These are phyloP conservation scores for Hyphodiscus hymeniophilus DNA, from an alignment of 495 filamentous ascomycete genomes.

Conservation along the genomic window DNA sequence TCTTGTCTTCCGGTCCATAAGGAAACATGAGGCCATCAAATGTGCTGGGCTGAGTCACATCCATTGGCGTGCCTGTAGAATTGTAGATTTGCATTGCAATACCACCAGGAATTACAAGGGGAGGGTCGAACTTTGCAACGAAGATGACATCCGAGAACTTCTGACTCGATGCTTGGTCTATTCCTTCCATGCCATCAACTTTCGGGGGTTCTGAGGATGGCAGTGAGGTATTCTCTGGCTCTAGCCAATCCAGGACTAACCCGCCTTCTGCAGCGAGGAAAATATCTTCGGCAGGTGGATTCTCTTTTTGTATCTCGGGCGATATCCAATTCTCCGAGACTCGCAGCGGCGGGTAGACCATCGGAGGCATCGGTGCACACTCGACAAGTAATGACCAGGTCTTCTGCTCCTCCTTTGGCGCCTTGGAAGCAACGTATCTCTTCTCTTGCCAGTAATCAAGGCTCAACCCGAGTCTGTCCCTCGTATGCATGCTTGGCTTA, in stretches of 20 bases:
- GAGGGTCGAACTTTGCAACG: conserved; percentile 75
- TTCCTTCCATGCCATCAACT: conserved; percentile 28
- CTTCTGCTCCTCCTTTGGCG: conserved; percentile 34
- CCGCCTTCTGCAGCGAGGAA: conserved; percentile 31
- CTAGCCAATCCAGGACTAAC: conserved; percentile 57
- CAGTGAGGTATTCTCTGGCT: conserved; percentile 42
- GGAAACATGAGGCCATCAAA: conserved; percentile 65
- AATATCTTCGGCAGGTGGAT: conserved; percentile 31
- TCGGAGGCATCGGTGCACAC: conserved; percentile 42
- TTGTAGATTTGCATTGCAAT: conserved; percentile 61
- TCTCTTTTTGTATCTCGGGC: conserved; percentile 42
- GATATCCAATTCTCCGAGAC: conserved; percentile 63
- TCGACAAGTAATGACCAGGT: conserved; percentile 59
- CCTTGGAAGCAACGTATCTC: conserved; percentile 17
- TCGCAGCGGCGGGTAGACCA: conserved; percentile 39
- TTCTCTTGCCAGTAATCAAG: conserved; percentile 70
- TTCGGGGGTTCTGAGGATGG: conserved; percentile 28
- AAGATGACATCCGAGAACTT: conserved; percentile 72
- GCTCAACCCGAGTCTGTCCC: conserved; percentile 61
- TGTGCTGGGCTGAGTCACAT: conserved; percentile 47
- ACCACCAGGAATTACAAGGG: conserved; percentile 62
- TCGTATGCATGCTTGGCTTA: conserved; percentile 68
- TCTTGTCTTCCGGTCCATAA: conserved; percentile 28
- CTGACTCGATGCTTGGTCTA: conserved; percentile 13
- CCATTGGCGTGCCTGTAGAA: conserved; percentile 46